phyloP scores from a whole-genome alignment of 75 land plant species.

The Azolla pinnata region DNA sequence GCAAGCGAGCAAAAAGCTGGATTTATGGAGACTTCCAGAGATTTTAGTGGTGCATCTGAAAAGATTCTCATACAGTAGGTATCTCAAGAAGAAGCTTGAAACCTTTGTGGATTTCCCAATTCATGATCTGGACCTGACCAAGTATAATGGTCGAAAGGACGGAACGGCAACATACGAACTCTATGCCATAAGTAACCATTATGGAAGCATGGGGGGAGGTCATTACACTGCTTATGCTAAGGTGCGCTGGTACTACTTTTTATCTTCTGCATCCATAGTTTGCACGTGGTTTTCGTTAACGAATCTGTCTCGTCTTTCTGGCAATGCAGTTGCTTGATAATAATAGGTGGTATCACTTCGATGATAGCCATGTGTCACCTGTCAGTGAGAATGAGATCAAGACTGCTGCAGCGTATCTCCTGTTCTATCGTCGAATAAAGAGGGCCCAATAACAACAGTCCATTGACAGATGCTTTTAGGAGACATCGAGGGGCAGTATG shows the following conservation, averaged over 20 bases:
- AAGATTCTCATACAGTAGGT: constrained; percentile 76
- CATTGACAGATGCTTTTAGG: no score
- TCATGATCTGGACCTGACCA: constrained; percentile 50
- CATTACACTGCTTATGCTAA: constrained; percentile 78
- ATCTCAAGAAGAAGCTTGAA: constrained; percentile 67
- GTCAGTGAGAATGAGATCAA: constrained; percentile 46
- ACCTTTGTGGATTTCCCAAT: constrained; percentile 70
- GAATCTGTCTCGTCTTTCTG: neutral
- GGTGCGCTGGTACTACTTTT: constrained; percentile 19
- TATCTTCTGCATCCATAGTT: neutral
- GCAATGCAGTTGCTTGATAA: constrained; percentile 35
- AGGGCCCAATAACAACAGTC: no score
- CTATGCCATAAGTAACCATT: constrained; percentile 78
- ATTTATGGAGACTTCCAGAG: constrained; percentile 84
- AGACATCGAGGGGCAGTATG: no score
- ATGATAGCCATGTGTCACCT: constrained; percentile 46
- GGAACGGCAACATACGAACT: constrained; percentile 39
- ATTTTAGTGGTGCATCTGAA: constrained; percentile 79
- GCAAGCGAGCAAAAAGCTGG: constrained; percentile 81
- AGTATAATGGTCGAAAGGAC: constrained; percentile 25
- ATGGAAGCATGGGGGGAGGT: constrained; percentile 87
- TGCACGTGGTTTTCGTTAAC: neutral
- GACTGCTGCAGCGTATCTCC: constrained; percentile 58
- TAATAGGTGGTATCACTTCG: constrained; percentile 52
- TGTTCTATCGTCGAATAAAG: constrained; percentile 49